Percentiles rank a stretch among this genome's conserved stretches.
Conservation (phyloP, 768 basidiomycete species). For the Rhizopogon roseolus region DNA sequence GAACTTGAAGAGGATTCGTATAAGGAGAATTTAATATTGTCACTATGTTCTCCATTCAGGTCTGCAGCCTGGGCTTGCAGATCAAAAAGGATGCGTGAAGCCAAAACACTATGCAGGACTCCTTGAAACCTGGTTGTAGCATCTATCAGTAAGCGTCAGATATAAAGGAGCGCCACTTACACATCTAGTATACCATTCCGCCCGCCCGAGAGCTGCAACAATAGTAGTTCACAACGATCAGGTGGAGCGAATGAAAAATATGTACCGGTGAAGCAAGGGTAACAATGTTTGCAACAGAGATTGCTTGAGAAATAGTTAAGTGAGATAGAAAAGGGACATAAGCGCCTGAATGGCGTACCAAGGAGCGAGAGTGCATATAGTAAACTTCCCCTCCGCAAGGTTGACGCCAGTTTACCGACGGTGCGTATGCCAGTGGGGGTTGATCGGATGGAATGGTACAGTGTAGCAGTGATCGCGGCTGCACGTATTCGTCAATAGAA, state of each 20-base stretch:
- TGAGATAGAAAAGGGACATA: background rate
- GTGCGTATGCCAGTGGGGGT: background rate
- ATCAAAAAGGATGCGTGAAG: constrained; percentile 10
- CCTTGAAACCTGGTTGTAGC: constrained; percentile 5
- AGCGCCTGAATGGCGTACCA: background rate
- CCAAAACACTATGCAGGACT: constrained; percentile 8
- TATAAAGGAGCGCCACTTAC: constrained; percentile 1
- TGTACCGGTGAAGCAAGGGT: constrained; percentile 5
- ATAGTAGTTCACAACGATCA: background rate
- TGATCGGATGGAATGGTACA: background rate
- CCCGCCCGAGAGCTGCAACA: constrained; percentile 1
- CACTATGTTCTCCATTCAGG: background rate
- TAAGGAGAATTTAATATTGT: too few relatives aligned
- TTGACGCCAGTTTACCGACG: background rate
- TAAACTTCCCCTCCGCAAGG: constrained; percentile 6
- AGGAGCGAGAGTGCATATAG: constrained; percentile 7
- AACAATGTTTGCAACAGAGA: constrained; percentile 4
- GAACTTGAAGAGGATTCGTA: too few relatives aligned
- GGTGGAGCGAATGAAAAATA: background rate
- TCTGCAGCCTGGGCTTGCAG: background rate
- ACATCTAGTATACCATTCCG: constrained; percentile 6
- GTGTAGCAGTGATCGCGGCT: constrained; percentile 1
- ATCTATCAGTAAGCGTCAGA: background rate
- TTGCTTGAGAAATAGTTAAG: background rate
- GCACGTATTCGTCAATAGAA: background rate